Evolutionary conservation across 768 basidiomycete species (phyloP).

Genomic region (Boletales sp.): DNA sequence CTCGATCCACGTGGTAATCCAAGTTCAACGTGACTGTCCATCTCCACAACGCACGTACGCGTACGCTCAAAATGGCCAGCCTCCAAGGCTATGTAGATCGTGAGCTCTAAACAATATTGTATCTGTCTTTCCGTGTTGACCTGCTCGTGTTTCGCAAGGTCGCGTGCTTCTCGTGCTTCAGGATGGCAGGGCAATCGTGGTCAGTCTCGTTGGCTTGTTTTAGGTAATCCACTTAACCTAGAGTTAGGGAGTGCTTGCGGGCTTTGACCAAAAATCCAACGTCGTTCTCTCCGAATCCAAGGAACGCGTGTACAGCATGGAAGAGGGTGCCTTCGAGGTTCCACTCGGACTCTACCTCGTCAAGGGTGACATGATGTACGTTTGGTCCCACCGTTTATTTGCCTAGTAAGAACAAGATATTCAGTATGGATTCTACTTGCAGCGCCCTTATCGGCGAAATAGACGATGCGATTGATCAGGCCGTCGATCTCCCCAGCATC

Average conservation of each 20-base stretch:
- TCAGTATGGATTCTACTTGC: conserved; percentile 1
- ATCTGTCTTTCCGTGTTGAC: too few species aligned
- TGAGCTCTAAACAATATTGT: too few species aligned
- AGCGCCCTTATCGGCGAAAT: conserved; percentile 82
- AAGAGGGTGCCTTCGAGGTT: conserved; percentile 92
- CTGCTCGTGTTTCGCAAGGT: too few species aligned
- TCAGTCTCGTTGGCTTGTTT: conserved; percentile 36
- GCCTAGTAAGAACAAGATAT: background rate
- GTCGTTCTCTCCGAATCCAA: conserved; percentile 92
- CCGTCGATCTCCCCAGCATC: conserved; percentile 70
- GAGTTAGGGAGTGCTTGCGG: conserved; percentile 79
- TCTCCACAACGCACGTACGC: too few species aligned
- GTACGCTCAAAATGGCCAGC: too few species aligned
- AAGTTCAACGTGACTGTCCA: too few species aligned
- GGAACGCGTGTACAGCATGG: conserved; percentile 88
- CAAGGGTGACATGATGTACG: conserved; percentile 97
- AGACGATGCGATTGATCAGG: conserved; percentile 76
- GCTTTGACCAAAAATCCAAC: conserved; percentile 94
- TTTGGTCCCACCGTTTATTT: conserved; percentile 13
- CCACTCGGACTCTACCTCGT: conserved; percentile 95
- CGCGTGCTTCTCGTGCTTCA: conserved; percentile 53
- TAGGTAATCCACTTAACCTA: too few species aligned
- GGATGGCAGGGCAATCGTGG: conserved; percentile 93
- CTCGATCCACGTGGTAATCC: too few species aligned
- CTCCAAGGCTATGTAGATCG: too few species aligned